Evolutionary conservation across 257 asterid species (phyloP).

Genomic region (Striga asiatica): DNA sequence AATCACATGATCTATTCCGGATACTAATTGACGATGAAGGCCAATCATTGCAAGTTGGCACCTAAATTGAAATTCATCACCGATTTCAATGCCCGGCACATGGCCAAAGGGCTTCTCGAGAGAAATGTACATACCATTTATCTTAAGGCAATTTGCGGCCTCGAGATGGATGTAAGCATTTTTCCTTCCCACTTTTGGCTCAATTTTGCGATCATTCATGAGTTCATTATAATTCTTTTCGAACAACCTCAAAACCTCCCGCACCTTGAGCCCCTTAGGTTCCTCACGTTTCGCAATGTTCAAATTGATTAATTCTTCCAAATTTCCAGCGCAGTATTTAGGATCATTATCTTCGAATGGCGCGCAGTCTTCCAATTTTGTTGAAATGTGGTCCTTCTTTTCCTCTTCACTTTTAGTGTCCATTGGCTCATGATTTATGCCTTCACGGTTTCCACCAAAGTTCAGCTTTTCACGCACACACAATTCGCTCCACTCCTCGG

Average conservation of each 20-base stretch:
- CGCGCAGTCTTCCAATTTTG: neutral
- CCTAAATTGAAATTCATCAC: slow-evolving; percentile 59
- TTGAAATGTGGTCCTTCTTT: neutral
- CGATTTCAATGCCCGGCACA: slow-evolving; percentile 59
- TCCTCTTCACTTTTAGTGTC: neutral
- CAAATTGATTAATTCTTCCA: slow-evolving; percentile 16
- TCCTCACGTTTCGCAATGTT: slow-evolving; percentile 11
- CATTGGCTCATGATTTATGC: neutral
- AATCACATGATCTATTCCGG: slow-evolving; percentile 43
- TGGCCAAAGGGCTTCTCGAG: slow-evolving; percentile 33
- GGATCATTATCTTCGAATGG: neutral
- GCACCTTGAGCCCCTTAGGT: slow-evolving; percentile 19
- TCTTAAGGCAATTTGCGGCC: slow-evolving; percentile 14
- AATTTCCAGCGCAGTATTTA: neutral
- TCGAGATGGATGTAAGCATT: neutral
- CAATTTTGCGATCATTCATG: slow-evolving; percentile 22
- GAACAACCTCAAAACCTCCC: slow-evolving; percentile 41
- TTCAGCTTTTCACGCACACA: neutral
- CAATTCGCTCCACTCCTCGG: slow-evolving; percentile 5
- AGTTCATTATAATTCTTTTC: slow-evolving; percentile 30
- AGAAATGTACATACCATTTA: slow-evolving; percentile 2
- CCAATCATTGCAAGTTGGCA: slow-evolving; percentile 56
- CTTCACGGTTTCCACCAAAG: neutral
- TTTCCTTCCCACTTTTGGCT: slow-evolving; percentile 19
- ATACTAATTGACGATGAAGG: slow-evolving; percentile 30